Base-by-base conservation (phyloP, 2,329 filamentous ascomycete genomes). In the Sordariomycetes sp. region DNA sequence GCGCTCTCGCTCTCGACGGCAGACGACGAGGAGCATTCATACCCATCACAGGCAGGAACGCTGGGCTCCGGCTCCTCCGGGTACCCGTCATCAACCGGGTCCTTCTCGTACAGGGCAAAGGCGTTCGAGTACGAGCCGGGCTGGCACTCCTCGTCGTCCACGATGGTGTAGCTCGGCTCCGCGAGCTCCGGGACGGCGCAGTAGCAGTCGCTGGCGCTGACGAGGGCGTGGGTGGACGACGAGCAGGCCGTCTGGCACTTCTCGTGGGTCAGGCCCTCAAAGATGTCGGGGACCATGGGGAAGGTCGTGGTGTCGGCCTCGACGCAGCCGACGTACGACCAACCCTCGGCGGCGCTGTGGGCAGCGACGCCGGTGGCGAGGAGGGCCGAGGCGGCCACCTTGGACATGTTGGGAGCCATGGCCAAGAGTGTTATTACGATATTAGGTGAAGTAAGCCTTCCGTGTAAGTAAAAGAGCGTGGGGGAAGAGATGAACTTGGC, bases 281-380 rank as follows among this genome's bases (percentile, higher is more conserved):
- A 10, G 24, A 67, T 57, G 12, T 60, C 35, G 36, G 59, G 55
- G 22, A 51, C 36, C 45, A 59, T 34, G 25, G 62, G 55, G 50
- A 68, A 68, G 13, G 53, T 36, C 12, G 58, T 32, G 4, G 60
- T 57, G 3, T 60, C 48, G 55, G 60, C 60, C 34, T 63, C 50
- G 53, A 65, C 62, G 62, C 68, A 69, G 58, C 66, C 68, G 57
- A 67, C 55, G 58, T 66, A 67, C 51, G 63, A 55, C 58, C 62
- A 65, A 13, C 60, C 58, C 22, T 57, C 10, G 55, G 59, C 25
- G 52, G 63, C 58, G 12, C 60, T 50, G 42, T 64, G 61, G n/a
- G 65, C 64, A 15, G 61, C 51, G 55, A 61, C 60, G 42, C 60
- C 52, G 57, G 60, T 57, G 34, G 63, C 64, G 54, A 70, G 39